phyloP scores from a whole-genome alignment of 1,139 yeast species.

The Suhomyces choctaworum region DNA sequence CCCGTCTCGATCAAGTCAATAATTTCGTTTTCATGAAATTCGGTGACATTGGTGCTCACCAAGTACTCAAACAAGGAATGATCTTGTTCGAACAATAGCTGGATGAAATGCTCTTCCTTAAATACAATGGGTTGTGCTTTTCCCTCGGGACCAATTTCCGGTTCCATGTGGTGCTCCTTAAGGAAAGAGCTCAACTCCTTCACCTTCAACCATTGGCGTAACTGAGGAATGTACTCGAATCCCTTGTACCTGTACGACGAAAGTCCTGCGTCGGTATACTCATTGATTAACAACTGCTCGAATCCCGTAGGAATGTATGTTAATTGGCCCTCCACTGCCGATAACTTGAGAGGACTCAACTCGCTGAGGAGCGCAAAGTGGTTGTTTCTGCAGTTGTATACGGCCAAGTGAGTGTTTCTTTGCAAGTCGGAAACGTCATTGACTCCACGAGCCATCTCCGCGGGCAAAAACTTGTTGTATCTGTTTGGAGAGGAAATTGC shows the following conservation, averaged over 20 bases:
- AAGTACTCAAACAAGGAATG: slow-evolving; percentile 33
- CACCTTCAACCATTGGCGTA: slow-evolving; percentile 32
- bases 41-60: slow-evolving; percentile 30
- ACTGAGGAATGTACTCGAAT: slow-evolving; percentile 21
- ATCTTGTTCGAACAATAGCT: slow-evolving; percentile 23
- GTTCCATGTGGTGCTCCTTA: slow-evolving; percentile 8
- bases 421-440: slow-evolving; percentile 8
- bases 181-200: slow-evolving; percentile 22
- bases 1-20: slow-evolving; percentile 16
- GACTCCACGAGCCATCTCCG: slow-evolving; percentile 4
- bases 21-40: slow-evolving; percentile 35
- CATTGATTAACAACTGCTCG: slow-evolving; percentile 27
- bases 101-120: slow-evolving; percentile 31
- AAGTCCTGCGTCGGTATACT: slow-evolving; percentile 29
- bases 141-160: slow-evolving; percentile 8
- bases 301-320: slow-evolving; percentile 36
- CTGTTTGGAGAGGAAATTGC: slow-evolving; percentile 14
- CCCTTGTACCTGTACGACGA: slow-evolving; percentile 12
- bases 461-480: slow-evolving; percentile 12
- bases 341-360: slow-evolving; percentile 32
- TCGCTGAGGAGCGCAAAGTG: slow-evolving; percentile 26
- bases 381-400: slow-evolving; percentile 22
- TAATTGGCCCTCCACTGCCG: slow-evolving; percentile 36
- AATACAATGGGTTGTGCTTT: slow-evolving; percentile 23
- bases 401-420: slow-evolving; percentile 15